Evolutionary conservation across 768 basidiomycete genomes (phyloP), one percentile per base, ranked within the genome.

Genomic region (Boletus rex-veris): DNA sequence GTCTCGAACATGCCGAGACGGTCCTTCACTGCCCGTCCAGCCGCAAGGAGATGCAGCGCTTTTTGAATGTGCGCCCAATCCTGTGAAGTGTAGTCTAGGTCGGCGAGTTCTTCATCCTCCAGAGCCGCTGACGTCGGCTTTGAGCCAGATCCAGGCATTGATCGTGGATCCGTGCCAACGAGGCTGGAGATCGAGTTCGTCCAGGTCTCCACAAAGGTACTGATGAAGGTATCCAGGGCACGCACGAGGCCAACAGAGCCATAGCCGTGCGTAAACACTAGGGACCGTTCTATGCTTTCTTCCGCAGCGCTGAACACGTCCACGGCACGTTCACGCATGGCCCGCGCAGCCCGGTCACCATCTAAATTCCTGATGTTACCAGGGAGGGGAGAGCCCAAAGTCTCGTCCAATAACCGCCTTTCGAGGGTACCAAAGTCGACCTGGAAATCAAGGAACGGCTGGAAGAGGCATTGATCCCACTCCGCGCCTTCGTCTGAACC

Each of bases 391-490:
- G 75, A 72, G n/a, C 74, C 74, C 16, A 91, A 73, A 2, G 74
- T 71, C 44, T 82, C 77, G 26, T 84, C 80, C 50, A 98, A 73
- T 47, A 83, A 78, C 7, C 84, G 80, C 35, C 80, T 77, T 70
- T 99, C 97, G 33, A 97, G 75, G 1, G 77, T 73, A 0, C 82
- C 81, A 69, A 98, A 98, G 51, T 95, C 88, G 16, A 83, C 76
- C 62, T 98, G 96, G 57, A 88, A 87, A 62, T 95, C 90, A 24
- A 96, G 78, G 74, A 98, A 98, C 3, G 96, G 92, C 66, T 95
- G 93, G 67, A 94, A 97, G 15, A 99, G 75, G 47, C 88, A 86
- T 51, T 86, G 86, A 63, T 98, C 93, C 97, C 97, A 98, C 53
- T 86, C 85, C 59, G 45, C 53, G 14, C 58, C 67, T 39, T 69